Evolutionary conservation across 2,329 filamentous ascomycete species (phyloP).

Genomic region (Dothistroma pini): DNA sequence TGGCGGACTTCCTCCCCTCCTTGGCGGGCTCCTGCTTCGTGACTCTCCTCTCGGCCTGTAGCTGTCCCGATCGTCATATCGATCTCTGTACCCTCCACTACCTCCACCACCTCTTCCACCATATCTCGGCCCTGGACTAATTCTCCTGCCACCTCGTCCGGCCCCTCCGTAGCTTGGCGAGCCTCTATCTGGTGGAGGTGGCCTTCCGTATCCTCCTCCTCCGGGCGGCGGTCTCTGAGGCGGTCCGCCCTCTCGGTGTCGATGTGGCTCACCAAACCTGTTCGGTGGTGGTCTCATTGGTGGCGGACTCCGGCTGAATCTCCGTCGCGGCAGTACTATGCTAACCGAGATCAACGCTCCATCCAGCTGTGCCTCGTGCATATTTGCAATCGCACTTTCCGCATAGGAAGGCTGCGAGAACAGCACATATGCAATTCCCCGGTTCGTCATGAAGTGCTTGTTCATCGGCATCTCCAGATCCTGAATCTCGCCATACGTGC

Average conservation of each 20-base stretch:
- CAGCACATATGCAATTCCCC: conserved; percentile 89
- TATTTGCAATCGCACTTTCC: conserved; percentile 77
- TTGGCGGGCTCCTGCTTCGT: conserved; percentile 32
- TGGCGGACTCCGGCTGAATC: conserved; percentile 77
- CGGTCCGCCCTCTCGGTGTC: conserved; percentile 29
- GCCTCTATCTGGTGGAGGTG: conserved; percentile 24
- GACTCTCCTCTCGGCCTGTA: conserved; percentile 28
- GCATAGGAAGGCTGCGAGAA: conserved; percentile 74
- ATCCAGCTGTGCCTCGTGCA: conserved; percentile 92
- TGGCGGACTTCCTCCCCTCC: conserved; percentile 18
- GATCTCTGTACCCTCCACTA: conserved; percentile 29
- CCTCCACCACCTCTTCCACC: conserved; percentile 27
- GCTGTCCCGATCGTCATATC: conserved; percentile 28
- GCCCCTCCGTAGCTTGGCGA: conserved; percentile 22
- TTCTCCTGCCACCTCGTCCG: conserved; percentile 23
- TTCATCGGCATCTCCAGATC: conserved; percentile 91
- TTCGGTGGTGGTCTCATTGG: conserved; percentile 60
- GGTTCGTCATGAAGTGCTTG: conserved; percentile 78
- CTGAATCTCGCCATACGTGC: conserved; percentile 77
- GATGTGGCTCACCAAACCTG: conserved; percentile 41
- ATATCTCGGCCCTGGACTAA: conserved; percentile 27
- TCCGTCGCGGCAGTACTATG: conserved; percentile 78
- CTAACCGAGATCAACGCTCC: conserved; percentile 79
- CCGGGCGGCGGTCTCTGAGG: conserved; percentile 6
- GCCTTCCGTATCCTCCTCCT: conserved; percentile 18